These are phyloP conservation scores for Verticillium tricorpus DNA, from an alignment of 2,329 filamentous ascomycete species.

Conservation along the genomic window DNA sequence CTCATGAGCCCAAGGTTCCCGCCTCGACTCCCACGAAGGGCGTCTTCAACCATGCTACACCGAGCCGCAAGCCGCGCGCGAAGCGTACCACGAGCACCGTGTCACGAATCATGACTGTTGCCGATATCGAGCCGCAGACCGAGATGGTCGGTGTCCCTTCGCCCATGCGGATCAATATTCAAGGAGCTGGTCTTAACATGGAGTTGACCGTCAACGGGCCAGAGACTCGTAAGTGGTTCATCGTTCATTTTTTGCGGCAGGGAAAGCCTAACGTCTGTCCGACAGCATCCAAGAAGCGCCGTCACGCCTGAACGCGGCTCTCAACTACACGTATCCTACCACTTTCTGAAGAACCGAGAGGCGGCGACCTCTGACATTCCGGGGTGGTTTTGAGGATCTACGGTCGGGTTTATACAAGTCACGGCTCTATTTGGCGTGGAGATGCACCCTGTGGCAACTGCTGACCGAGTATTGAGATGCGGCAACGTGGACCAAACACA, in stretches of 20 bases:
- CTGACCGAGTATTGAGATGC: too few species aligned
- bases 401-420: too few species aligned
- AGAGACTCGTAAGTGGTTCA: neutral
- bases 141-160: neutral
- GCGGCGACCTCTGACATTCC: too few species aligned
- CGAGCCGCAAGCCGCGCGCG: neutral
- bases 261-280: neutral
- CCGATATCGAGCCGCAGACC: neutral
- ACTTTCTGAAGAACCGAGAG: neutral
- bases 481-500: too few species aligned
- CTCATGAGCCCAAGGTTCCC: neutral
- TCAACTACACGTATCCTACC: neutral
- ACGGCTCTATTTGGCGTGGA: too few species aligned
- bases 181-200: neutral
- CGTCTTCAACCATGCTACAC: neutral
- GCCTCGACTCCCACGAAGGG: neutral
- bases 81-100: neutral
- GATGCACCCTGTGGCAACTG: too few species aligned
- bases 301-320: neutral
- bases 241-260: neutral
- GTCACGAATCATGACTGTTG: neutral
- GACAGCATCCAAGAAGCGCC: constrained; percentile 1
- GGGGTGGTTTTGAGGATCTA: too few species aligned
- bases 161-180: neutral
- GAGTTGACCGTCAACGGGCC: neutral